These are phyloP conservation scores for Pichia sp. DNA, from an alignment of 1,139 yeast species.

Conservation along the genomic window DNA sequence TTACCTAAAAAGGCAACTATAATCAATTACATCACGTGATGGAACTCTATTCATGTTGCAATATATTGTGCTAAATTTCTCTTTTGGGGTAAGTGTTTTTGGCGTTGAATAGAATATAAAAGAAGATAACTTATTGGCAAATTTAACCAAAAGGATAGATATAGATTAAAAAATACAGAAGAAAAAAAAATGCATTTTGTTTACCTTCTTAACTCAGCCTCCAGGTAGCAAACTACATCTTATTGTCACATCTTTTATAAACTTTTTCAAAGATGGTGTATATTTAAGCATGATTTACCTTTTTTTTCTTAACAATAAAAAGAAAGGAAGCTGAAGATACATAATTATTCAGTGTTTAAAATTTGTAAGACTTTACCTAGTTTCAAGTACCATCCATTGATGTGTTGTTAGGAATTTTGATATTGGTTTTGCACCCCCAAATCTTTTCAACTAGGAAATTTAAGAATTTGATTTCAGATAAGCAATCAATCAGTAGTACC, in stretches of 20 bases:
- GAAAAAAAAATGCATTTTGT: background rate
- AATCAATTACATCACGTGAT: background rate
- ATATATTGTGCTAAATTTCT: too few species aligned
- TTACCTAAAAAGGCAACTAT: background rate
- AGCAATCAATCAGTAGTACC: background rate
- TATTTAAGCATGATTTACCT: background rate
- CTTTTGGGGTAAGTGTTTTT: too few species aligned
- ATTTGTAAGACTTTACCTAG: background rate
- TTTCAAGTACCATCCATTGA: slow-evolving; percentile 7
- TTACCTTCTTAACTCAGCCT: background rate
- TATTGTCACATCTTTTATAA: background rate
- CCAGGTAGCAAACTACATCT: background rate
- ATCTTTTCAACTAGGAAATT: slow-evolving; percentile 29
- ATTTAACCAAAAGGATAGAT: too few species aligned
- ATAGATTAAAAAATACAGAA: background rate
- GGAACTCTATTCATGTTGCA: background rate
- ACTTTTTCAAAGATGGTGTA: slow-evolving; percentile 1
- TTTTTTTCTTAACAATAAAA: background rate
- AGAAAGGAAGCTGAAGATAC: too few species aligned
- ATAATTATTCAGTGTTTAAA: too few species aligned
- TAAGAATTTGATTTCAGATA: slow-evolving; percentile 15
- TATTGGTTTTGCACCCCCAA: slow-evolving; percentile 23
- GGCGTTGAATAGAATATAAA: too few species aligned
- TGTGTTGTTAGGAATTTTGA: slow-evolving; percentile 31
- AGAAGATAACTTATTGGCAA: too few species aligned